Evolutionary conservation across 257 asterid species (phyloP).

Genomic region (Lantana camara): DNA sequence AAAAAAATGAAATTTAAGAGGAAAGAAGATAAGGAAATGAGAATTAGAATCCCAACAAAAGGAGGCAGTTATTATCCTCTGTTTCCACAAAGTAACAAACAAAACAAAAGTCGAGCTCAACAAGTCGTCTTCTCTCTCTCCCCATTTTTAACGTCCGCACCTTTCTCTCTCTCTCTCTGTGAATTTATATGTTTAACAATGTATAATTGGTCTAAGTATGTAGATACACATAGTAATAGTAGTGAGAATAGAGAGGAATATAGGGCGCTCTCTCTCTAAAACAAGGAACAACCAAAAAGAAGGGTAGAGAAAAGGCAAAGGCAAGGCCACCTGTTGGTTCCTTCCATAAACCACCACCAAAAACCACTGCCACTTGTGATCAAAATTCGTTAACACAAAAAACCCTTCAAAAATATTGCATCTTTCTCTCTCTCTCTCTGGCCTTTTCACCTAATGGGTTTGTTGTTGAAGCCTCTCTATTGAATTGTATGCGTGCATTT

Average conservation of each 20-base stretch:
- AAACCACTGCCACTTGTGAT: slow-evolving; percentile 52
- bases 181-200: neutral
- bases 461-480: slow-evolving; percentile 29
- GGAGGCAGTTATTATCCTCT: slow-evolving; percentile 47
- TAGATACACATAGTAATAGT: neutral
- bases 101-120: slow-evolving; percentile 28
- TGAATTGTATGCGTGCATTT: slow-evolving; percentile 6
- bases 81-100: slow-evolving; percentile 39
- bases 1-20: too few relatives aligned
- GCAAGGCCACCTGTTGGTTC: slow-evolving; percentile 48
- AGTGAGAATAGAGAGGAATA: neutral
- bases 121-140: slow-evolving; percentile 33
- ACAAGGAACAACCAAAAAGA: slow-evolving; percentile 31
- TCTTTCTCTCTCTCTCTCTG: slow-evolving; percentile 24
- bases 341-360: slow-evolving; percentile 47
- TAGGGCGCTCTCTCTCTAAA: neutral
- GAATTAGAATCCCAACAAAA: slow-evolving; percentile 55
- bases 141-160: slow-evolving; percentile 1
- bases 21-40: neutral
- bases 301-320: slow-evolving; percentile 43
- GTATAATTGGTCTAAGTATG: neutral
- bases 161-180: neutral
- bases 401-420: slow-evolving; percentile 34
- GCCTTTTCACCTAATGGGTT: slow-evolving; percentile 42
- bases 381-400: slow-evolving; percentile 28